Evolutionary conservation across 2,329 filamentous ascomycete genomes (phyloP), one percentile per base, ranked within the genome.

Genomic region (Gremmenia infestans): DNA sequence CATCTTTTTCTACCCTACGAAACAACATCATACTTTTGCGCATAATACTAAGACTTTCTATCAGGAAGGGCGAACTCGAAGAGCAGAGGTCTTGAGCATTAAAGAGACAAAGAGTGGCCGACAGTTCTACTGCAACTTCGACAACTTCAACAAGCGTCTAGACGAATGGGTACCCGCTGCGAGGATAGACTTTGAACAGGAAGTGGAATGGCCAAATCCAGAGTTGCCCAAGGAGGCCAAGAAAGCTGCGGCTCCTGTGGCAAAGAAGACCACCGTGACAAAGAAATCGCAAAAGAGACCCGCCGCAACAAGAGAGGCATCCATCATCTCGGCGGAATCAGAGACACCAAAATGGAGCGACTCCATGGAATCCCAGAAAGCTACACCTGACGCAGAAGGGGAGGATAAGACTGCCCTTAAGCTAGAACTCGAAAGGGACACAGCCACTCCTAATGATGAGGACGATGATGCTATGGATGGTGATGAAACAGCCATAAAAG

Each of bases 21-120:
- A 17, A 8, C 19, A 19, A 45, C 15, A 19, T 45, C 19, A 45
- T 23, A 17, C 22, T 28, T 9, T 28, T 63, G 66, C 69, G 60
- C 68, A 35, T 22, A 19, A 54, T 60, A 49, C 50, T 62, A 58
- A 64, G 32, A 56, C 8, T 37, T 12, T 12, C 43, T 51, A 14
- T 58, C 65, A 89, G 79, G 91, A 96, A 72, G 91, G 91, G 58
- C 86, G 92, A 68, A 81, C 88, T 59, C 87, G 94, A 65, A 91
- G 94, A 75, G 94, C 94, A 65, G 94, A 99, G 72, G 96, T 99
- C 60, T 77, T 99, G n/a, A 94, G 91, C 57, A 95, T 97, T 65
- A 87, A 89, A 68, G 89, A 92, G 57, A 88, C 89, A 22, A 95
- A 95, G 72, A 93, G 90, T 67, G 87, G 88, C 15, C 87, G 90